Evolutionary conservation across 768 basidiomycete genomes (phyloP), one percentile per base, ranked within the genome.

Genomic region (Albatrellus ellisii): DNA sequence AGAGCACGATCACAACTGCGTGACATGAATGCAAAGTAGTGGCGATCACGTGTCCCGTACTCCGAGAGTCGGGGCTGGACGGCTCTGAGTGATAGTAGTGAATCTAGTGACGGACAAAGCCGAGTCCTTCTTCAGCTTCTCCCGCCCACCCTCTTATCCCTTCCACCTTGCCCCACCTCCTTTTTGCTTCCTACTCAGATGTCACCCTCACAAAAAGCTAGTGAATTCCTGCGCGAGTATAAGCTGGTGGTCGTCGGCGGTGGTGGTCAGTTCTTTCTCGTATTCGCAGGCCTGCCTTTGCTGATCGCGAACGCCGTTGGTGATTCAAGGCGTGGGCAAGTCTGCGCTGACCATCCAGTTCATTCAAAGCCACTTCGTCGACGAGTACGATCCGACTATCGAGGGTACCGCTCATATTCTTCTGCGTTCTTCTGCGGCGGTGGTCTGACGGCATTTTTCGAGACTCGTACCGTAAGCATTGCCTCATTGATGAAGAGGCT

Each of bases 231-330:
- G 62, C 71, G 92, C 54, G 94, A 98, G 60, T 98, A 98, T 68
- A 97, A 97, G 70, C 79, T 97, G 46, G 94, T 98, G 50, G 94
- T 98, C 49, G 94, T 97, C 47, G 94, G 94, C 37, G 94, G 94
- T 57, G 94, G 92, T 75, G 92, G 91, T 84, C 41, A 56, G 73
- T 61, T 45, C 33, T 39, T 14, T 26, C 14, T 33, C 9, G 34
- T 22, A 3, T 22, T 24, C 26, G 20, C 12, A 38, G 36, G 12
- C 29, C 41, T 29, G 35, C 29, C 22, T n/a, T 9, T 9, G 41
- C 34, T 41, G 29, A 39, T 15, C 35, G 26, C 22, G 24, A n/a
- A n/a, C 7, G 18, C 3, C 6, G n/a, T n/a, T 34, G 32, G 31
- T 37, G 17, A 32, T 27, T 1, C 40, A 42, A 72, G 73, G 74